phyloP scores from a whole-genome alignment of 176 grass and related monocot species.

The Eragrostis nindensis region DNA sequence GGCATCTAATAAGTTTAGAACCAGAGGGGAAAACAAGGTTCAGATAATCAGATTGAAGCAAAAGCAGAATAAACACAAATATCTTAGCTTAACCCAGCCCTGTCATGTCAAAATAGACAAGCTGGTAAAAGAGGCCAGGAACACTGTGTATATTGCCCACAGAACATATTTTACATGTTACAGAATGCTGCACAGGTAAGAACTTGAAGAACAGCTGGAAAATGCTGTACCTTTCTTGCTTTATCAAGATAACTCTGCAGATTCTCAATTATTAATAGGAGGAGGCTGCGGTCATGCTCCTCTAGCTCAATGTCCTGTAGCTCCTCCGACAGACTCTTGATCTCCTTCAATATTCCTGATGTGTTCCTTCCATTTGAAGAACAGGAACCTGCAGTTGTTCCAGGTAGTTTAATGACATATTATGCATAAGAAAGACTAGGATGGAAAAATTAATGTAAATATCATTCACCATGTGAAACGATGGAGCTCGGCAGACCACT shows the following conservation, averaged over 20 bases:
- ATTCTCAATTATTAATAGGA: conserved; percentile 49
- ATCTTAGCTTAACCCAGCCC: conserved; percentile 9
- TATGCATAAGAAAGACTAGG: conserved; percentile 1
- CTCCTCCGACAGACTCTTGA: conserved; percentile 41
- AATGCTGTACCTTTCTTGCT: conserved; percentile 45
- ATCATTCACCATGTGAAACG: conserved; percentile 2
- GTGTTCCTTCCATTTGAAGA: conserved; percentile 27
- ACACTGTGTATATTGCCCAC: not conserved
- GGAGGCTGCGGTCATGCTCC: conserved; percentile 36
- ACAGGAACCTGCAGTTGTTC: conserved; percentile 40
- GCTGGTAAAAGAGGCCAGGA: conserved; percentile 10
- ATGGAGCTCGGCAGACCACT: conserved; percentile 38
- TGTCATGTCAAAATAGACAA: conserved; percentile 38
- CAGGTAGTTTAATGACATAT: not conserved
- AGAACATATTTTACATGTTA: conserved; percentile 30
- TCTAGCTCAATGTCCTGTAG: conserved; percentile 42
- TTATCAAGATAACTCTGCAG: conserved; percentile 48
- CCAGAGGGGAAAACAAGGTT: conserved; percentile 13
- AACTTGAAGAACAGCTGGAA: not conserved
- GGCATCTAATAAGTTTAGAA: conserved; percentile 3
- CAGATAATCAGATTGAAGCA: conserved; percentile 19
- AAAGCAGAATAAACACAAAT: conserved; percentile 26
- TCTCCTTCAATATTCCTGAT: conserved; percentile 41
- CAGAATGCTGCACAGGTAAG: conserved; percentile 12
- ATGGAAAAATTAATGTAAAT: conserved; percentile 20